A percentile compares a stretch with the other conserved stretches of the same genome.
These are phyloP conservation scores for Nicotiana knightiana DNA, from an alignment of 257 asterid species.

Conservation along the genomic window DNA sequence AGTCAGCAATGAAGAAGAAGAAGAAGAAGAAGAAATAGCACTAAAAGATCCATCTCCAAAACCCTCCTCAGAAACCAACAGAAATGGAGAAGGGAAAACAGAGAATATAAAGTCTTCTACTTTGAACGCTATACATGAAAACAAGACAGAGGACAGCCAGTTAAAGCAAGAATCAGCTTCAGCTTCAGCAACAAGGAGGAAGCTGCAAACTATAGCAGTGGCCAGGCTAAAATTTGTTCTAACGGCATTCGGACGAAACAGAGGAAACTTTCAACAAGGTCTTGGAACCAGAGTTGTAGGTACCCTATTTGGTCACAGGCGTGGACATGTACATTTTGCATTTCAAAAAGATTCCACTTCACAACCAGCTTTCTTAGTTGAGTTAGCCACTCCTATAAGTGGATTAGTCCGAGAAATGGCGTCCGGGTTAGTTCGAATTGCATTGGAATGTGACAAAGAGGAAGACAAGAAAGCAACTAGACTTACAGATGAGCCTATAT, in stretches of 20 bases:
- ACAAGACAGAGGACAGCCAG: background rate
- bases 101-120: conserved; percentile 4
- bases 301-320: conserved; percentile 43
- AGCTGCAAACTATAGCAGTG: conserved; percentile 34
- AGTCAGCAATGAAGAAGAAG: conserved; percentile 36
- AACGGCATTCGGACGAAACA: conserved; percentile 26
- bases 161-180: conserved; percentile 11
- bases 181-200: conserved; percentile 26
- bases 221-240: conserved; percentile 37
- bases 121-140: background rate
- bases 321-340: conserved; percentile 49
- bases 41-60: conserved; percentile 8
- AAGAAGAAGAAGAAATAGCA: background rate
- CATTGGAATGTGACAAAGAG: conserved; percentile 42
- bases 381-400: conserved; percentile 46
- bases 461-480: conserved; percentile 16
- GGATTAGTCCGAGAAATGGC: conserved; percentile 54
- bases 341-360: conserved; percentile 41
- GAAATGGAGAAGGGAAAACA: background rate
- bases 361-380: conserved; percentile 37
- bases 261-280: conserved; percentile 17
- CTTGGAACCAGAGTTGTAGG: conserved; percentile 39
- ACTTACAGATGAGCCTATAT: conserved; percentile 35
- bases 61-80: background rate
- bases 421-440: conserved; percentile 39